Evolutionary conservation across 2,329 filamentous ascomycete genomes (phyloP), one percentile per base, ranked within the genome.

Genomic region (Neonectria faginata): DNA sequence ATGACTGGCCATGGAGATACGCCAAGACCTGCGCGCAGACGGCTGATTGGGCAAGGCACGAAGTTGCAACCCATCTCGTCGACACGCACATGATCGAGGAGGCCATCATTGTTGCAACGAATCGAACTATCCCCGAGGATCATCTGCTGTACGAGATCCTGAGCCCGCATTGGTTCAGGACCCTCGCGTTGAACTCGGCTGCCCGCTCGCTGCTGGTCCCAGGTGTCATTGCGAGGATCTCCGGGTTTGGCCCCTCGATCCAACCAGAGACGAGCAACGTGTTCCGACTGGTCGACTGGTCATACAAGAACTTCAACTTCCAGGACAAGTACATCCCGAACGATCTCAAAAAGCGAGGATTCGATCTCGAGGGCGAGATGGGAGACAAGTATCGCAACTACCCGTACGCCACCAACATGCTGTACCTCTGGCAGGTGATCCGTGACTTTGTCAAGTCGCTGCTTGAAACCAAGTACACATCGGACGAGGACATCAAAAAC

Each of bases 311-410:
- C 56, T 69, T 67, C 36, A 69, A 67, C 44, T 69, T 69, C 2
- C 60, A 65, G 11, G 67, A 69, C 12, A 69, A 69, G 52, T 67
- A 69, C 18, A 60, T 69, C 12, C 67, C 67, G 8, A 69, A 69
- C 0, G 67, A 69, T n/a, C 48, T 69, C n/a, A 69, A 69, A 67
- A 69, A 69, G 48, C 55, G 67, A 7, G 67, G 67, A 0, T 69
- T 69, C 2, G 57, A 69, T 1, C 18, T 69, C 2, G 52, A 69
- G 16, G 47, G 44, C 0, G 67, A 67, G 22, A 60, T 7, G 20
- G 29, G 52, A 2, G 52, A 62, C 1, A 69, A 69, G 41, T 69
- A 69, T 25, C 47, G 67, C 18, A 69, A 69, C 16, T 69, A 69
- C 11, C 67, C 67, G 1, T 69, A 69, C 14, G 67, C 64, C 7